Evolutionary conservation across 2,329 filamentous ascomycete genomes (phyloP).

Genomic region (Dactylonectria macrodidyma): DNA sequence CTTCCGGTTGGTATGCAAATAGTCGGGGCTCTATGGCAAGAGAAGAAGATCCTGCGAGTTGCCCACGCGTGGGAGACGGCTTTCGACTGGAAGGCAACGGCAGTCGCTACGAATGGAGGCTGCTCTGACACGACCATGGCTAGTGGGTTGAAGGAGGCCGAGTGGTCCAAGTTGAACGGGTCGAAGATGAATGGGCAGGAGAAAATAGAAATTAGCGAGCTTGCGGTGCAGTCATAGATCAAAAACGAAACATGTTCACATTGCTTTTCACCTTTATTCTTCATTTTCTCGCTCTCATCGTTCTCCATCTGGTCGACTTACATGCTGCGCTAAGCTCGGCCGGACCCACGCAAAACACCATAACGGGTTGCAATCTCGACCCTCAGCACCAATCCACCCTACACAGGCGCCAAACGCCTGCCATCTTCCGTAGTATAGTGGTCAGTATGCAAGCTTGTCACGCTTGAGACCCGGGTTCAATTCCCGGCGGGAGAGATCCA

Average conservation of each 20-base stretch:
- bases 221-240: conserved; percentile 5
- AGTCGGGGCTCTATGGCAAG: conserved; percentile 67
- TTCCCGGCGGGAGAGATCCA: no score
- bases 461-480: no score
- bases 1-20: conserved; percentile 70
- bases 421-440: no score
- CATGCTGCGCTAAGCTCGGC: no score
- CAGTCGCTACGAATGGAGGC: background rate
- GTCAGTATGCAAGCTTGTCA: no score
- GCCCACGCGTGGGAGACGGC: conserved; percentile 63
- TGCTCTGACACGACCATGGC: background rate
- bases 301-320: no score
- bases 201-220: conserved; percentile 7
- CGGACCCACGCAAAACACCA: no score
- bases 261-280: background rate
- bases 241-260: background rate
- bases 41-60: conserved; percentile 60
- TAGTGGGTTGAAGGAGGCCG: background rate
- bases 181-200: background rate
- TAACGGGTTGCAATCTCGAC: no score
- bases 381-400: no score
- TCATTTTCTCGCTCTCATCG: background rate
- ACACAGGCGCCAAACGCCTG: no score
- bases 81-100: conserved; percentile 57
- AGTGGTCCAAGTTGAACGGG: conserved; percentile 12